Evolutionary conservation across 2,329 filamentous ascomycete species (phyloP).

Genomic region (Leptographium radiaticola): DNA sequence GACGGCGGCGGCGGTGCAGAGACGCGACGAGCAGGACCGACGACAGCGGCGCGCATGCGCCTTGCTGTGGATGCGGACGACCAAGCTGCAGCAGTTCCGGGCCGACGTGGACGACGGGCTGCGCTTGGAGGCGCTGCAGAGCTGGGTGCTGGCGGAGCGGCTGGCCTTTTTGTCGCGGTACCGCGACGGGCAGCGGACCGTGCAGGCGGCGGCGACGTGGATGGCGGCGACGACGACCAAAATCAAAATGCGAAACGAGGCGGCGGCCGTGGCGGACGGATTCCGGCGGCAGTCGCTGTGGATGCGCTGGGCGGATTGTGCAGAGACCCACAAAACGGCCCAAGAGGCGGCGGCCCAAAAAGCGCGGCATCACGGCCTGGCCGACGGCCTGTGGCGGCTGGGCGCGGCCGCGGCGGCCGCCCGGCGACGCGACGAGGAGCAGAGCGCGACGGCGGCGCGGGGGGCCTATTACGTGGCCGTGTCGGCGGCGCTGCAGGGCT

Average conservation of each 20-base stretch:
- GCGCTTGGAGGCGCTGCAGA: conserved; percentile 12
- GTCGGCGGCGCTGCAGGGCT: conserved; percentile 10
- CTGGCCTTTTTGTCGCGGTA: conserved; percentile 15
- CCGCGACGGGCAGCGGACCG: conserved; percentile 12
- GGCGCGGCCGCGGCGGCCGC: neutral
- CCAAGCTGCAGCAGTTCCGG: conserved; percentile 13
- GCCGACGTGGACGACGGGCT: conserved; percentile 9
- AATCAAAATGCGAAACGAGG: no score
- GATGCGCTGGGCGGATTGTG: neutral
- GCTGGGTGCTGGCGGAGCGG: conserved; percentile 17
- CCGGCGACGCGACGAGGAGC: neutral
- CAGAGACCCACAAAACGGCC: neutral
- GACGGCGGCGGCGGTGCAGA: neutral
- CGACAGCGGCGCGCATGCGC: conserved; percentile 7
- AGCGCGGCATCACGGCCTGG: conserved; percentile 1
- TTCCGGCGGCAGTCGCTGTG: neutral
- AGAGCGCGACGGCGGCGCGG: conserved; percentile 7
- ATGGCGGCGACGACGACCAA: no score
- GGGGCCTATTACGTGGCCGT: conserved; percentile 13
- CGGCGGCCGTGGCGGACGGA: neutral
- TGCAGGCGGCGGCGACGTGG: conserved; percentile 5
- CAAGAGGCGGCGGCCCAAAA: neutral
- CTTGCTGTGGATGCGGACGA: conserved; percentile 16
- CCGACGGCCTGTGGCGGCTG: conserved; percentile 4
- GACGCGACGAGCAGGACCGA: neutral